Evolutionary conservation across 75 land plant species (phyloP), one percentile per base, ranked within the genome.

Genomic region (Adiantum capillusveneris): DNA sequence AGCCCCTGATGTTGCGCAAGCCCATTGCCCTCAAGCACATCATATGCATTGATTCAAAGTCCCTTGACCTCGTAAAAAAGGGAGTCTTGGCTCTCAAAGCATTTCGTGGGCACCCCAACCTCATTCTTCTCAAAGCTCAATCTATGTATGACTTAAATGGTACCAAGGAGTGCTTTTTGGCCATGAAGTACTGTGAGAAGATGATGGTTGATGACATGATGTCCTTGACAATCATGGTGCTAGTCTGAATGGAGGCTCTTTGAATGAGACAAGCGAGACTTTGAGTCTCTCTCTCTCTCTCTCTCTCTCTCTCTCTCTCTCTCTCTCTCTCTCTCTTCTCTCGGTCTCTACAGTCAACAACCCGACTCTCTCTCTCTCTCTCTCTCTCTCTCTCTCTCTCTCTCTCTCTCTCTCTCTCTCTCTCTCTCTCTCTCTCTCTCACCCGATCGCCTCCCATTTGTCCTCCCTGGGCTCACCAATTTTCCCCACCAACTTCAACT

Each of bases 21-120:
- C 89, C 78, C 29, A 89, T 81, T 70, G 98, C 90, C 17, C 53
- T 93, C 31, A 93, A 93, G 72, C 98, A 89, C 67, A 89, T 93
- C 1, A 89, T 93, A 31, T 88, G 90, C 54, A 89, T 81, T 64
- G 96, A 86, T 63, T 68, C 36, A 14, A 96, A 93, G 52, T 81
- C 87, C 3, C 60, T 89, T 56, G 81, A 85, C 49, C 72, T 89
- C 20, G 96, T 84, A 14, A 74, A 66, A 65, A 93, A 84, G 58
- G 98, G 89, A 67, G 83, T 93, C 25, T 68, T 76, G 6, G 83
- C 89, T 25, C 81, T 85, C 85, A 89, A 84, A 69, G 66, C 59
- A 16, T 75, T 93, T 18, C 80, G 66, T 24, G 90, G 85, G 6
- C 90, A 93, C 52, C 90, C 98, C 1, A 93, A 93, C 58, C 67